Evolutionary conservation across 2,329 filamentous ascomycete genomes (phyloP).

Genomic region (Aspergillus candidus): DNA sequence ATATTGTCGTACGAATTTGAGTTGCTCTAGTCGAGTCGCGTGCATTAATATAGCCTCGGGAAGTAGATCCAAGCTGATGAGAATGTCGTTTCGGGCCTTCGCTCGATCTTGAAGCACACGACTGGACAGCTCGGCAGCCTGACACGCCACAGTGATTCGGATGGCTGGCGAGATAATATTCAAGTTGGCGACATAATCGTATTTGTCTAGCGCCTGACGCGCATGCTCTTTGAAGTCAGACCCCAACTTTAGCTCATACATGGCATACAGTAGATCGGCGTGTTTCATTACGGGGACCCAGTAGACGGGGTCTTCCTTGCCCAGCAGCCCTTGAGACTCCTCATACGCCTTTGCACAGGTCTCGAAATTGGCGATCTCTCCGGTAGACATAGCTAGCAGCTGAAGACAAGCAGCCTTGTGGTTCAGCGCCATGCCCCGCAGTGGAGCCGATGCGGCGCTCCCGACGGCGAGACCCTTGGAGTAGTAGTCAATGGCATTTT

Average conservation of each 20-base stretch:
- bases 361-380: background rate
- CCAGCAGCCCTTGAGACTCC: background rate
- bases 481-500: conserved; percentile 1
- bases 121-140: background rate
- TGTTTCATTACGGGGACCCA: background rate
- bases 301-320: background rate
- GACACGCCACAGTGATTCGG: background rate
- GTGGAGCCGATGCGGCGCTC: background rate
- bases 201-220: conserved; percentile 1
- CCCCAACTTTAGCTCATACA: background rate
- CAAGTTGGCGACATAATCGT: background rate
- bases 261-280: background rate
- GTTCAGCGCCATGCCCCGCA: background rate
- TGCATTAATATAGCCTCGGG: conserved; percentile 4
- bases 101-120: background rate
- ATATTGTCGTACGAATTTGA: background rate
- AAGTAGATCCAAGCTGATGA: conserved; percentile 1
- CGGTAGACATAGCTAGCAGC: background rate
- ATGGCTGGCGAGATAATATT: background rate
- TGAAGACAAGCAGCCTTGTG: conserved; percentile 1
- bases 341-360: background rate
- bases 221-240: background rate
- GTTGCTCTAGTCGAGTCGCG: conserved; percentile 1
- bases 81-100: conserved; percentile 1
- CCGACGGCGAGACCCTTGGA: background rate